Evolutionary conservation across 2,329 filamentous ascomycete genomes (phyloP), one percentile per base, ranked within the genome.

Genomic region (Aspergillus aculeatinus): DNA sequence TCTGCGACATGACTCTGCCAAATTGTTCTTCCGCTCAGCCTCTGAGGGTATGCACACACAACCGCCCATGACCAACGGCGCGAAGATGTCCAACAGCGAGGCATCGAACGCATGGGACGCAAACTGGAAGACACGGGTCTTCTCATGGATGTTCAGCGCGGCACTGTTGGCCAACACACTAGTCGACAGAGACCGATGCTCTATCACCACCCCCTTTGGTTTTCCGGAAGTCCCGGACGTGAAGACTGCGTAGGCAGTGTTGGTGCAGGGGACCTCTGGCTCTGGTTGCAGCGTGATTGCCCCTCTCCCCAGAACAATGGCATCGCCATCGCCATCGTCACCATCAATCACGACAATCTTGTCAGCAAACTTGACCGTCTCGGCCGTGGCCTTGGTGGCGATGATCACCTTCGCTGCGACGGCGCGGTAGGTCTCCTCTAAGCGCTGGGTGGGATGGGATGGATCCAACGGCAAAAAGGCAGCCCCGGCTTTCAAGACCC

Each of bases 391-490:
- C n/a, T 44, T 44, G 5, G 39, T 44, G 39, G 39, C 50, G 11
- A 23, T 39, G 19, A 39, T 44, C 23, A 64, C 35, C 3, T 57
- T 44, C 5, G 60, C 54, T 14, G 33, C 42, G 2, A 63, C 42
- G 12, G 61, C 44, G 4, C 49, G 47, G 16, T 61, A 61, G 12
- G 67, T 65, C 10, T n/a, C 44, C 23, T 39, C 29, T 11, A 66
- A 33, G 19, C 64, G 53, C 49, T 53, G 11, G 69, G 50, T 16
- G 65, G 60, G 60, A n/a, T 58, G 50, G 0, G 47, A 52, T 2
- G 58, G 56, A 19, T 65, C 60, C 14, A 65, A 55, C 7, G 56
- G 57, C 7, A 58, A 44, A 51, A 65, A 60, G 31, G 61, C 59
- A 6, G 58, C 63, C 3, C 61, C 63, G 5, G 61, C 57, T 39